These are phyloP conservation scores for Phanerochaete sordida DNA, from an alignment of 768 basidiomycete species.

Conservation along the genomic window DNA sequence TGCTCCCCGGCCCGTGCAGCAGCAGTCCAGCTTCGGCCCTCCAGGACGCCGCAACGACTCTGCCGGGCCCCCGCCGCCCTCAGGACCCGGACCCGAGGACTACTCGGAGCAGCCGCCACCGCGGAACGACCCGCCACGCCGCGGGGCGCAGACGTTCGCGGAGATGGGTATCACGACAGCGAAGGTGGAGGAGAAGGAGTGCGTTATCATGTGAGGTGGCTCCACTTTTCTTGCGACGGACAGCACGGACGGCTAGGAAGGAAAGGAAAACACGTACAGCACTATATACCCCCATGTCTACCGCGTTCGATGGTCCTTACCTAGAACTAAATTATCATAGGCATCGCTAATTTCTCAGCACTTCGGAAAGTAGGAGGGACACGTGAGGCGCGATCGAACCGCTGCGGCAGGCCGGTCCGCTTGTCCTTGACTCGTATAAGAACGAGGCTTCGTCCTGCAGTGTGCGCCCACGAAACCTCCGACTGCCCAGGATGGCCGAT, in stretches of 20 bases:
- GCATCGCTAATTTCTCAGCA: neutral
- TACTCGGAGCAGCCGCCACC: neutral
- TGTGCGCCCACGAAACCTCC: no score
- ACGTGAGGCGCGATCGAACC: neutral
- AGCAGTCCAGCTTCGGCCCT: constrained; percentile 10
- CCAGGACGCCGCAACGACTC: constrained; percentile 9
- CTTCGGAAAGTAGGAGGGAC: neutral
- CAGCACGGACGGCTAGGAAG: neutral
- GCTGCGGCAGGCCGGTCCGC: neutral
- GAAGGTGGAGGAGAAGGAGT: constrained; percentile 78
- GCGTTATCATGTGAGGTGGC: constrained; percentile 72
- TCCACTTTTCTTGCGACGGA: neutral
- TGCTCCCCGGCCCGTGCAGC: constrained; percentile 7
- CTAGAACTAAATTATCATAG: neutral
- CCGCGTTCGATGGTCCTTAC: neutral
- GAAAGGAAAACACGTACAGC: neutral
- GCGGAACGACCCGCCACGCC: constrained; percentile 17
- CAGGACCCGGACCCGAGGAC: neutral
- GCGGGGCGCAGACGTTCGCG: constrained; percentile 76
- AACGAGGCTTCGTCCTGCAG: no score
- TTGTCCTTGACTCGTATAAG: neutral
- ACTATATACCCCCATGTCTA: neutral
- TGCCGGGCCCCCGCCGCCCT: neutral
- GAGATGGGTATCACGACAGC: constrained; percentile 90
- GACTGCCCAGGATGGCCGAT: no score